Conservation (phyloP, 805 yeast genomes). For the Cyberlindnera bimundalis region DNA sequence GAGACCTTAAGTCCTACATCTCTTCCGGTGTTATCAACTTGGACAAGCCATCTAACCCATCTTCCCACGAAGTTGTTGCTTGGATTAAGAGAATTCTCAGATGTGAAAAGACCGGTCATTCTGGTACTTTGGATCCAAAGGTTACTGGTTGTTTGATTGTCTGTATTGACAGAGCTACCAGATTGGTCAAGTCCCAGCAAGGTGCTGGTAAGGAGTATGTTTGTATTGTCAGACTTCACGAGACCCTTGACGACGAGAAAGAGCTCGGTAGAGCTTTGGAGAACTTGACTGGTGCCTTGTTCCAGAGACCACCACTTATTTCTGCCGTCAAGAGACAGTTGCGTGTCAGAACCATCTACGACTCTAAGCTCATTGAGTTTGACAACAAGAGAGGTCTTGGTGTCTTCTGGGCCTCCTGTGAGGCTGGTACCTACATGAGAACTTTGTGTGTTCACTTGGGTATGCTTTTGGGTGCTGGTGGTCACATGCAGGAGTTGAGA, state of each 20-base stretch:
- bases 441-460: conserved; percentile 98
- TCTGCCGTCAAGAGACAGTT: conserved; percentile 99
- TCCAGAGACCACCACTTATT: conserved; percentile 98
- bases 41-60: conserved; percentile 97
- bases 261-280: conserved; percentile 85
- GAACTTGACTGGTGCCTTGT: conserved; percentile 95
- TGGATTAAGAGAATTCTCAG: conserved; percentile 97
- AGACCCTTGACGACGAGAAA: conserved; percentile 84
- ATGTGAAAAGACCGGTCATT: conserved; percentile 97
- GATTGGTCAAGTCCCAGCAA: conserved; percentile 97
- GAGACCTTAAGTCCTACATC: conserved; percentile 87
- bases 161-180: conserved; percentile 96
- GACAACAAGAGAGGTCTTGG: conserved; percentile 95
- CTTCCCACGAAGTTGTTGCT: conserved; percentile 98
- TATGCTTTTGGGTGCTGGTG: conserved; percentile 97
- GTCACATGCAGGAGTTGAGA: conserved; percentile 99
- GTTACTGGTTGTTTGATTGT: conserved; percentile 99
- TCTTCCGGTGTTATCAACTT: conserved; percentile 95
- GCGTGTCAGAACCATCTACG: conserved; percentile 97
- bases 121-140: conserved; percentile 98
- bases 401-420: conserved; percentile 99
- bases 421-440: conserved; percentile 99
- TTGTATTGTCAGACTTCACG: conserved; percentile 94
- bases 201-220: conserved; percentile 99
- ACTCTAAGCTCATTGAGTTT: conserved; percentile 91